phyloP scores from a whole-genome alignment of 371 early-diverging fungal species.

The Rhizomucor miehei region DNA sequence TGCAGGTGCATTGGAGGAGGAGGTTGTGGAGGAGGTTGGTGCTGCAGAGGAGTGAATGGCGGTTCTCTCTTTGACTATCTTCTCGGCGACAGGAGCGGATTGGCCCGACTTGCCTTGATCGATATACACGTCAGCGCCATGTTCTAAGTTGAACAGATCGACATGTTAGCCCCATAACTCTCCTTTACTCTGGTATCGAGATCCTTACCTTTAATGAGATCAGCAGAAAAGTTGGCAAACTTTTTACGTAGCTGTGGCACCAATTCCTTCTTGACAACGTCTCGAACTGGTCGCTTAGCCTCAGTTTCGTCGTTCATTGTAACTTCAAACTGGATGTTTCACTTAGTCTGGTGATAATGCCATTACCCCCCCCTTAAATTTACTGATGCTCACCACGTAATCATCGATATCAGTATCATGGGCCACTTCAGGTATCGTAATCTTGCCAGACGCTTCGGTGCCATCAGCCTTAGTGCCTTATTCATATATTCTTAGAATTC shows the following conservation, averaged over 20 bases:
- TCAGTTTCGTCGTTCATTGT: constrained; percentile 58
- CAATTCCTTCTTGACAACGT: constrained; percentile 69
- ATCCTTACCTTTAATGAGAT: constrained; percentile 69
- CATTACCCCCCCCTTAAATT: not conserved
- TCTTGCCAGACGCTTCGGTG: constrained; percentile 68
- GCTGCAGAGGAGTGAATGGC: constrained; percentile 9
- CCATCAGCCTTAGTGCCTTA: constrained; percentile 63
- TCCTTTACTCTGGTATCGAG: not conserved
- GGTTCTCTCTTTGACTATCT: constrained; percentile 19
- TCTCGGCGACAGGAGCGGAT: constrained; percentile 30
- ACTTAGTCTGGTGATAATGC: not conserved
- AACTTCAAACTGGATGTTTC: constrained; percentile 68
- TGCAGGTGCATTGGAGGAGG: not conserved
- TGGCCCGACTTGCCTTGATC: constrained; percentile 48
- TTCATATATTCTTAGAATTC: not conserved
- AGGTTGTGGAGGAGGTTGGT: constrained; percentile 16
- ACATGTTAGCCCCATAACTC: constrained; percentile 1
- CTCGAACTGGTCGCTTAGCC: constrained; percentile 63
- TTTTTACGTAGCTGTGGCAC: constrained; percentile 60
- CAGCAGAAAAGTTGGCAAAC: constrained; percentile 65
- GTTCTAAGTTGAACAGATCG: constrained; percentile 35
- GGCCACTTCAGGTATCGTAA: constrained; percentile 88
- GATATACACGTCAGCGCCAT: constrained; percentile 90
- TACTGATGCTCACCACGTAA: constrained; percentile 60
- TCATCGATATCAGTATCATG: constrained; percentile 85